Base-by-base conservation (phyloP, 1,284 basidiomycete genomes). In the Mycena sp. region DNA sequence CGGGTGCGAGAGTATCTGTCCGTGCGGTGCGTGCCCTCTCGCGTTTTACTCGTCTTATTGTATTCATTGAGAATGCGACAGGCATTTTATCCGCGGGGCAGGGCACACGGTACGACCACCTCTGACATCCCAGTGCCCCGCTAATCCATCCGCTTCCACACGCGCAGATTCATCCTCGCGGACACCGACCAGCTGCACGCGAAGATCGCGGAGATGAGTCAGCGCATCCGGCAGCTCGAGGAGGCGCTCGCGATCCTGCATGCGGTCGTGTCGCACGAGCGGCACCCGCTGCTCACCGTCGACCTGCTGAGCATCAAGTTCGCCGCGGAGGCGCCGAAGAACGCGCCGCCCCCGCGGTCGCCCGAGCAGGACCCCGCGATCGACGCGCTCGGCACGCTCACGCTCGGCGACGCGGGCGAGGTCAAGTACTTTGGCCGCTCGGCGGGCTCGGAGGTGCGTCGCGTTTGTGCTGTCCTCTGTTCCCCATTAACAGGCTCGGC, bases 341-440 rank as follows among this genome's bases (percentile, higher is more conserved):
- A 28, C 72, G 74, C 37, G 61, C 69, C n/a, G 43, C 69, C 30
- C n/a, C n/a, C n/a, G 57, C 55, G 48, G 1, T 28, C n/a, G 2
- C 7, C 16, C 46, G 65, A 58, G 73, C 80, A 52, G 52, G 67
- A 69, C 68, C 77, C 46, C 21, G 74, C 77, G 2, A 76, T 84
- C 35, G 76, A 84, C 72, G 83, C 83, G 21, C 69, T 83, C 49
- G 88, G 88, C 1, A 89, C 88, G 6, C 76, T 90, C 50, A 88
- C 86, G 1, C 82, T 90, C 32, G 85, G 84, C 6, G 85, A 87
- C 61, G 77, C 80, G 45, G 88, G 87, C 6, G 85, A 86, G 70
- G 85, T 83, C n/a, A 87, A 86, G 69, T 90, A 90, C 72, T 89
- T 87, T 69, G 88, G 88, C n/a, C 84, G 85, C 41, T 87, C 88